Conservation (phyloP, 2,329 filamentous ascomycete genomes). For the Cyclaneusma minus region DNA sequence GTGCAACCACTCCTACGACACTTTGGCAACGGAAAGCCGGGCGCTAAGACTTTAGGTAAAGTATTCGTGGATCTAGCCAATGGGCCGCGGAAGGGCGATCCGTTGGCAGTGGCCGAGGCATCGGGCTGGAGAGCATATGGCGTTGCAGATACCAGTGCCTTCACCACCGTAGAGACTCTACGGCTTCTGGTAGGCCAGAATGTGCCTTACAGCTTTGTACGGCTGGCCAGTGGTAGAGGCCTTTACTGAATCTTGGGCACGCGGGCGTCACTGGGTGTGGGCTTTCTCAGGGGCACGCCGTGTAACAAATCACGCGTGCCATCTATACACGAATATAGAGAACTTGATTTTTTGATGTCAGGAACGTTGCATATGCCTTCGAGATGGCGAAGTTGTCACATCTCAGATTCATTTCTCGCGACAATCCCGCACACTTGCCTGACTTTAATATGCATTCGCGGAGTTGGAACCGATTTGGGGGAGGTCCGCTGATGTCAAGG, state of each 20-base stretch:
- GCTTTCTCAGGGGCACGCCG: too few species aligned
- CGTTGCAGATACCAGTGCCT: slow-evolving; percentile 64
- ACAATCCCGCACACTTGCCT: too few species aligned
- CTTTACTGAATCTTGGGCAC: slow-evolving; percentile 21
- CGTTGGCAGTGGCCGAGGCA: slow-evolving; percentile 52
- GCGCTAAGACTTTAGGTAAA: slow-evolving; percentile 28
- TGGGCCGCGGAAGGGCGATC: slow-evolving; percentile 48
- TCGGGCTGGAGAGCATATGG: slow-evolving; percentile 70
- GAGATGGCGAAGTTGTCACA: too few species aligned
- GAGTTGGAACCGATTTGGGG: too few species aligned
- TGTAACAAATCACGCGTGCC: too few species aligned
- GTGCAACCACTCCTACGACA: slow-evolving; percentile 66
- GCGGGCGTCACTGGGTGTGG: too few species aligned
- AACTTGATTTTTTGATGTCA: too few species aligned
- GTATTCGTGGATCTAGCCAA: slow-evolving; percentile 69
- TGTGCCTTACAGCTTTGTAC: slow-evolving; percentile 75
- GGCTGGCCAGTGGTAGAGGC: slow-evolving; percentile 48
- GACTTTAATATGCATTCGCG: too few species aligned
- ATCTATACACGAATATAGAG: too few species aligned
- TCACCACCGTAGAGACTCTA: slow-evolving; percentile 71
- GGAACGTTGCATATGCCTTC: too few species aligned
- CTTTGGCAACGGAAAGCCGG: slow-evolving; percentile 36
- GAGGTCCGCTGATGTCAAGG: too few species aligned
- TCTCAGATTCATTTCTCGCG: too few species aligned
- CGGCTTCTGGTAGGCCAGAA: slow-evolving; percentile 71